These are phyloP conservation scores for Emmonsiellopsis sp. DNA, from an alignment of 2,329 filamentous ascomycete genomes.

Conservation along the genomic window DNA sequence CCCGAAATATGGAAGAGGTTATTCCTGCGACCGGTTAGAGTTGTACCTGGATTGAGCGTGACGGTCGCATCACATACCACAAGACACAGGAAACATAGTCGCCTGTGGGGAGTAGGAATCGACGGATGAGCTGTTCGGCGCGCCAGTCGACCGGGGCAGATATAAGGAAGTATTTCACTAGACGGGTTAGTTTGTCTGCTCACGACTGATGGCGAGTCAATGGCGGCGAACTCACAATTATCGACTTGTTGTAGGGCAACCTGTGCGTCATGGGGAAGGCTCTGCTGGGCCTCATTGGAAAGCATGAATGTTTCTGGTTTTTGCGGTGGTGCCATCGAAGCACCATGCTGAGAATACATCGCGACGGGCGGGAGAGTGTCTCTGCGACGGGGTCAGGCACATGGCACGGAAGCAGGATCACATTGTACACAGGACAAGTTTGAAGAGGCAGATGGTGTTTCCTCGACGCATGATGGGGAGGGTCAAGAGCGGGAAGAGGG, in stretches of 20 bases:
- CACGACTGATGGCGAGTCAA: background rate
- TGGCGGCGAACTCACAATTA: conserved; percentile 59
- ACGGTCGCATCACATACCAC: conserved; percentile 48
- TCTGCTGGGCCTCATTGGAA: conserved; percentile 93
- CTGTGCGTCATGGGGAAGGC: conserved; percentile 89
- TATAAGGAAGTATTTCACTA: conserved; percentile 99
- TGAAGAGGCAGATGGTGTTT: background rate
- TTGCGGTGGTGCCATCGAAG: conserved; percentile 81
- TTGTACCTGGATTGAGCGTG: background rate
- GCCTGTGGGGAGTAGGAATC: conserved; percentile 90
- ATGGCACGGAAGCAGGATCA: background rate
- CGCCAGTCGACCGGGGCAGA: conserved; percentile 98
- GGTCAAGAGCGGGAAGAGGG: background rate
- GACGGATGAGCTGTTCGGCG: conserved; percentile 88
- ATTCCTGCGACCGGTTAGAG: conserved; percentile 50
- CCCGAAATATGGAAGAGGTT: conserved; percentile 99
- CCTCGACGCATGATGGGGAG: background rate
- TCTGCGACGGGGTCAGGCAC: background rate
- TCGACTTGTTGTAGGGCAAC: conserved; percentile 97
- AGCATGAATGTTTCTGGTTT: conserved; percentile 99
- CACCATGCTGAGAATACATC: conserved; percentile 73
- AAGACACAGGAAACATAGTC: conserved; percentile 98
- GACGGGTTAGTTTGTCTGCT: background rate
- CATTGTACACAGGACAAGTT: background rate
- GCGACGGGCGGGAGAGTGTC: conserved; percentile 3